Evolutionary conservation across 1,139 yeast genomes (phyloP), one percentile per base, ranked within the genome.

Genomic region (Geotrichum citri-aurantii): DNA sequence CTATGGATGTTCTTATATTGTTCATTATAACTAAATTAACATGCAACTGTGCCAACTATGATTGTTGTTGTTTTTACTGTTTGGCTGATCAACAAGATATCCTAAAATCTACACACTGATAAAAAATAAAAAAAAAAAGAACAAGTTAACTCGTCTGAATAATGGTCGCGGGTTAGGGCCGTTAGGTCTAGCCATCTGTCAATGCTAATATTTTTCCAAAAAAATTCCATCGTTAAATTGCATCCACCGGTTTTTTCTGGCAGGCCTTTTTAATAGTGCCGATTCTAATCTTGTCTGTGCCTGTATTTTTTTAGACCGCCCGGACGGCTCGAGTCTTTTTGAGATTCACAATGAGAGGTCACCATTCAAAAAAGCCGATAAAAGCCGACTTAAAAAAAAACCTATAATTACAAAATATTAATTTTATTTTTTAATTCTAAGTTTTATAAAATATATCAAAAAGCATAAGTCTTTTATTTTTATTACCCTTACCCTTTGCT

Each of bases 301-400:
- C 44, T n/a, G 17, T 2, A 19, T n/a, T 14, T 37, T 37, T 37
- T 37, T 19, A 37, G 44, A 7, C 44, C 17, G 44, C 3, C 44
- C 17, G 44, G 44, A 37, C 44, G 44, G 44, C 44, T 37, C 44
- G 44, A 37, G 44, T 5, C 6, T 37, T 37, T n/a, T 37, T 17
- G 17, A 37, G 14, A n/a, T 37, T n/a, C 17, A n/a, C 5, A 19
- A 17, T n/a, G 21, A 14, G 44, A 37, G 44, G 44, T n/a, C 44
- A 37, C 44, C 17, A n/a, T 2, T 37, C 44, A 19, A 37, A 33
- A 31, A 50, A 31, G 31, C 52, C 52, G 52, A 42, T 23, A 47
- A 51, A 51, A 51, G 54, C 54, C 54, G 54, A 40, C 53, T 50
- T 37, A 27, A 46, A 21, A 14, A 21, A 23, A 37, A 37, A n/a